Percentiles rank a stretch among this genome's conserved stretches.
phyloP scores from a whole-genome alignment of 129 eudicot species.

The Erigeron canadensis region DNA sequence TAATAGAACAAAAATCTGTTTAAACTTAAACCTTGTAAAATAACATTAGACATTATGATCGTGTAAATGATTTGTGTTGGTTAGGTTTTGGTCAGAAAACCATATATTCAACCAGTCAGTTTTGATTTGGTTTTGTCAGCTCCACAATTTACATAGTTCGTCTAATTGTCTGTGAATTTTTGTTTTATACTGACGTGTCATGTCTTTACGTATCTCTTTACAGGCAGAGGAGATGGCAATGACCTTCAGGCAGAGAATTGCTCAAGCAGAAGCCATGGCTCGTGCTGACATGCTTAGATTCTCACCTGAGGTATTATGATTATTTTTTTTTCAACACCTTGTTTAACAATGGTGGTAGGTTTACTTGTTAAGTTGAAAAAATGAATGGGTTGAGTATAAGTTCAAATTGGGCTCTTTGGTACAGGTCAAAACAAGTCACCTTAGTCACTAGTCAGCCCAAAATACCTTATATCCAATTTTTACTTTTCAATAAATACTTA shows the following conservation, averaged over 20 bases:
- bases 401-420: no score
- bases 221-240: constrained; percentile 99
- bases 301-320: constrained; percentile 73
- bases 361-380: no score
- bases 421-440: no score
- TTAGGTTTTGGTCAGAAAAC: not conserved
- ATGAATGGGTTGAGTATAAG: no score
- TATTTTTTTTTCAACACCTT: not conserved
- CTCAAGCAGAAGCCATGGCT: constrained; percentile 99
- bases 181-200: no score
- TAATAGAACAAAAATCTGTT: not conserved
- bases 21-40: not conserved
- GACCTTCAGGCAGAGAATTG: constrained; percentile 91
- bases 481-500: no score
- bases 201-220: not conserved
- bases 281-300: constrained; percentile 97
- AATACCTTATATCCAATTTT: no score
- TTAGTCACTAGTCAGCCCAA: no score
- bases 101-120: not conserved
- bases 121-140: not conserved
- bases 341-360: not conserved
- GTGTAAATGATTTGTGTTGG: not conserved
- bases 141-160: no score
- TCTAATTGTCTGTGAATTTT: not conserved
- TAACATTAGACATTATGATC: not conserved